Conservation (phyloP, 176 grass and related monocot species). For the Rhipidocladum racemiflorum region DNA sequence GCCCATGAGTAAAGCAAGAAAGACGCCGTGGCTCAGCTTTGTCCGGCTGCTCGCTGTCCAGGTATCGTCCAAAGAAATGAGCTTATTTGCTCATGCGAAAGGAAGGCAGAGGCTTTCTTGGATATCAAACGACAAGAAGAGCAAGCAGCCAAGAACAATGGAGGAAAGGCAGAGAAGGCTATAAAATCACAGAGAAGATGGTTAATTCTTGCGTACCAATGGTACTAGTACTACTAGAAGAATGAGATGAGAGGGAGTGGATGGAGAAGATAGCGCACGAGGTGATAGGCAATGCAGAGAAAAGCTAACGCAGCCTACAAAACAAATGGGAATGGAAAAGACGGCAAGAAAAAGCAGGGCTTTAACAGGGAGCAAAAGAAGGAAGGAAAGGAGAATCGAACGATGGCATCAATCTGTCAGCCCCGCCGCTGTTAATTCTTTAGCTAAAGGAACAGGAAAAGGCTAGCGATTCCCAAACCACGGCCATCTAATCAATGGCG, state of each 20-base stretch:
- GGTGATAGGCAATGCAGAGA: not conserved
- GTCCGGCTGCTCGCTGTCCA: not conserved
- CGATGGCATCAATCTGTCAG: constrained; percentile 45
- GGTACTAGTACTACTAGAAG: not conserved
- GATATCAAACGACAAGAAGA: not conserved
- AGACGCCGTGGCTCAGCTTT: not conserved
- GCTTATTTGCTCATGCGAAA: not conserved
- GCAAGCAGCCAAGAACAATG: constrained; percentile 1
- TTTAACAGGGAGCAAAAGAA: constrained; percentile 30
- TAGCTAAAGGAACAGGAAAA: constrained; percentile 31
- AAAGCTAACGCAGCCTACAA: constrained; percentile 14
- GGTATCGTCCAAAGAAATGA: not conserved
- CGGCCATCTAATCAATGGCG: not conserved
- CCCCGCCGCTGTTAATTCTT: constrained; percentile 44
- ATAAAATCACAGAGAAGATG: not conserved
- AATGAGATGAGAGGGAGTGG: not conserved
- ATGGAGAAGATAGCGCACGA: constrained; percentile 13
- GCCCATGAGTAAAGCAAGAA: constrained; percentile 21
- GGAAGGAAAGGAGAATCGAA: constrained; percentile 21
- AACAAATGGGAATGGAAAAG: constrained; percentile 36
- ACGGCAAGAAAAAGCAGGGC: constrained; percentile 18
- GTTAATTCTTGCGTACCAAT: not conserved
- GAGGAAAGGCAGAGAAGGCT: not conserved
- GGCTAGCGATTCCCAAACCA: constrained; percentile 14
- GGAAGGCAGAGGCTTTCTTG: not conserved